A percentile compares a stretch with the other conserved stretches of the same genome.
Conservation (phyloP, 768 basidiomycete genomes). For the Brasilioporus rufonigricans region DNA sequence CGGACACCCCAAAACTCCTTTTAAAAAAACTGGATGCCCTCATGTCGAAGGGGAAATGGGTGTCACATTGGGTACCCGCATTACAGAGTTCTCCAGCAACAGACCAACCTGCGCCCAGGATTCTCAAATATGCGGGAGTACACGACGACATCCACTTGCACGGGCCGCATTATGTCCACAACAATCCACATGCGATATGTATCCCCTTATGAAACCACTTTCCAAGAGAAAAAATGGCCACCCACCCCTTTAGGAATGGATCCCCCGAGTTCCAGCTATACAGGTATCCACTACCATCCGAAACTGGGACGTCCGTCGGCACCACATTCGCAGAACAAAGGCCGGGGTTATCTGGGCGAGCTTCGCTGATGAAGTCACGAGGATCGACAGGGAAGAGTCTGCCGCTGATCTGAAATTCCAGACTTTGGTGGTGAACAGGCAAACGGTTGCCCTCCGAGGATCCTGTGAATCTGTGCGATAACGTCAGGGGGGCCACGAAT, state of each 20-base stretch:
- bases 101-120: not conserved
- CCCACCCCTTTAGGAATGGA: conserved; percentile 74
- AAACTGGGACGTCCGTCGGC: conserved; percentile 58
- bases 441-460: conserved; percentile 47
- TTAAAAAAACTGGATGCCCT: not conserved
- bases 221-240: conserved; percentile 5
- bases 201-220: not conserved
- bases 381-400: conserved; percentile 71
- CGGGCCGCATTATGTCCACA: conserved; percentile 12
- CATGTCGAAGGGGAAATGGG: not conserved
- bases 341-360: conserved; percentile 34
- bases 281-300: conserved; percentile 50
- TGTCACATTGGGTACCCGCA: not conserved
- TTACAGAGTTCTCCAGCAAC: not conserved
- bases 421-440: conserved; percentile 58
- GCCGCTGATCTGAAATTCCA: conserved; percentile 69
- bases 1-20: conserved; percentile 16
- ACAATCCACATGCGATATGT: not conserved
- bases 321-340: conserved; percentile 56
- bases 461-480: conserved; percentile 43
- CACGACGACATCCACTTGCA: not conserved
- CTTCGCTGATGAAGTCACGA: conserved; percentile 60
- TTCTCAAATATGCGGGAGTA: not conserved
- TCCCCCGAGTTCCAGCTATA: conserved; percentile 79
- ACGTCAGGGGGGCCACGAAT: conserved; percentile 74